Base-by-base conservation (phyloP, 768 basidiomycete genomes). In the Trametes meyenii region DNA sequence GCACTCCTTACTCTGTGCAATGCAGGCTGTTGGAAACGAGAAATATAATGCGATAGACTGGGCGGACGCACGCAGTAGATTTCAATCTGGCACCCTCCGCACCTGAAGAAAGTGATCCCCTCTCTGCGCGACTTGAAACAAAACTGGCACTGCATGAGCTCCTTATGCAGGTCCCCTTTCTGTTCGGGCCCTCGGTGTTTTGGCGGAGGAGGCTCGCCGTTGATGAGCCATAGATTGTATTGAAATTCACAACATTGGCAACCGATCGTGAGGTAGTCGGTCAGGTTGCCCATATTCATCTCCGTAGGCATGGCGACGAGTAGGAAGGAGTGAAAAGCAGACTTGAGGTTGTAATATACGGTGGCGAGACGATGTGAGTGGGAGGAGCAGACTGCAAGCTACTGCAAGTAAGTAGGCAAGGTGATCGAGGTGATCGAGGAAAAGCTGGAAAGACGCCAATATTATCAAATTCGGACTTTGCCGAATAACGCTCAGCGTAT, bases 1-100 rank as follows among this genome's bases (percentile, higher is more conserved):
- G 54, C 67, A 68, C 26, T 61, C 64, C 24, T 58, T 63, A 33
- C 67, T 66, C 67, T 68, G 54, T 45, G 17, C 2, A 13, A n/a
- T 42, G 39, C 29, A 26, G 12, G n/a, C 8, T 50, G 36, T 13
- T n/a, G 36, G 29, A 50, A 1, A 21, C 23, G 16, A 5, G 16
- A 17, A 43, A 1, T 14, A 29, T 14, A 7, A 21, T 33, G 8
- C 19, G 1, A 44, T 13, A 5, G n/a, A 23, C 13, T 21, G 8
- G n/a, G 24, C 7, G 24, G 1, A 65, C 64, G 6, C 19, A 66
- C 65, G 39, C 65, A 66, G 54, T 66, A 66, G 5, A 60, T 50
- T 29, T 66, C 65, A 7, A 66, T 56, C 39, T 50, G 59, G 29
- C 65, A 63, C 17, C 48, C 65, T 3, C 36, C 55, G 24, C 61